Evolutionary conservation across 345 rosid genomes (phyloP), one percentile per base, ranked within the genome.

Genomic region (Dimocarpus longan): DNA sequence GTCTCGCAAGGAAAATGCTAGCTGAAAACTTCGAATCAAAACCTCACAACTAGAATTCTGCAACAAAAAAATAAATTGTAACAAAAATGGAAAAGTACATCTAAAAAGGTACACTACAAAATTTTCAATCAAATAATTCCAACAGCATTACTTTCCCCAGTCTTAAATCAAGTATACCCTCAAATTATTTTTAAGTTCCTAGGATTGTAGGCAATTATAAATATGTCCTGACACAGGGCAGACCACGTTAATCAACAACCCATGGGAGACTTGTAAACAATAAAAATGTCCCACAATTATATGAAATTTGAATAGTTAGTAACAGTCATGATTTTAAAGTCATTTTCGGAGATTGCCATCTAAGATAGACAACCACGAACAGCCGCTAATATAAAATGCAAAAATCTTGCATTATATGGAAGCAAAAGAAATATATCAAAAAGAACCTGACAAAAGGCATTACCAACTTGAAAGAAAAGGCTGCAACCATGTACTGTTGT

Each of bases 41-140:
- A 85, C 88, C 73, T 96, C 93, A 70, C 87, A 85, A 80, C 94
- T 91, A 68, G 97, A 94, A 82, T 94, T 94, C 99, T 94, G 98
- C 78, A 83, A 71, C 77, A 78, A 10, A 68, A 57, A 21, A 50
- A 42, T 56, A 59, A 18, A 76, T 13, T 10, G 71, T 37, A 71
- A 80, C 10, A n/a, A 50, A 57, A 76, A 67, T 21, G 64, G 60
- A 77, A 72, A 54, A 62, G 24, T 32, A 78, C 22, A 70, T 43
- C 69, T 11, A 52, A 70, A 63, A 24, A 32, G 37, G 42, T 43
- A 46, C 26, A 39, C 5, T 32, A 28, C 4, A 68, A 22, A 28
- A 73, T 44, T 66, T 71, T 40, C 79, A 73, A 21, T 42, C 52
- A 50, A 26, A 28, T 59, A 57, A 10, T 60, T 42, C 67, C 50